These are phyloP conservation scores for Lepidium didymum DNA, from an alignment of 345 rosid species.

Conservation along the genomic window DNA sequence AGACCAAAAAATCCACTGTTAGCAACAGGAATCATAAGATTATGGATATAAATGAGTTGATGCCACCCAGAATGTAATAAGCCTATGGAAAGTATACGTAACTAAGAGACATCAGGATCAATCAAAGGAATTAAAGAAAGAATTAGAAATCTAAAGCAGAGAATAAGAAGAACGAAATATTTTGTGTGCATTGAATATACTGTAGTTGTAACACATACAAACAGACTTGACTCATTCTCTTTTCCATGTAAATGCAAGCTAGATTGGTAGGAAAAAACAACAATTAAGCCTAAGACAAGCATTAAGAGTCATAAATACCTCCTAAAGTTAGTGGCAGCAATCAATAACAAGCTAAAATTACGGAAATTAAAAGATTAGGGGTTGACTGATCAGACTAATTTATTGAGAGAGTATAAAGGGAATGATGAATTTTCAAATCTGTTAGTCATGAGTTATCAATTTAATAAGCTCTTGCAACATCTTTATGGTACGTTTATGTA, in stretches of 20 bases:
- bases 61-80: not conserved
- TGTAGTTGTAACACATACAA: too few species aligned
- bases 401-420: too few species aligned
- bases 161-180: not conserved
- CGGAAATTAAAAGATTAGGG: too few species aligned
- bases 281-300: not conserved
- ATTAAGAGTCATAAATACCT: not conserved
- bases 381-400: too few species aligned
- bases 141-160: not conserved
- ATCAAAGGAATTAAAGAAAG: not conserved
- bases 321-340: not conserved
- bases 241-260: not conserved
- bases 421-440: too few species aligned
- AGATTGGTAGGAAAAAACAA: not conserved
- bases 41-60: not conserved
- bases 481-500: not conserved
- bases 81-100: not conserved
- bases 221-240: not conserved
- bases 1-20: not conserved
- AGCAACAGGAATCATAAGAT: not conserved
- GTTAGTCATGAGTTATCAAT: not conserved
- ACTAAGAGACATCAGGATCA: not conserved
- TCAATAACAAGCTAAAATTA: too few species aligned
- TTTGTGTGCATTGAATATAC: not conserved
- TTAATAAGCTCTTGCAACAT: not conserved